Evolutionary conservation across 495 filamentous ascomycete genomes (phyloP).

Genomic region (Evansstolkia leycettana): DNA sequence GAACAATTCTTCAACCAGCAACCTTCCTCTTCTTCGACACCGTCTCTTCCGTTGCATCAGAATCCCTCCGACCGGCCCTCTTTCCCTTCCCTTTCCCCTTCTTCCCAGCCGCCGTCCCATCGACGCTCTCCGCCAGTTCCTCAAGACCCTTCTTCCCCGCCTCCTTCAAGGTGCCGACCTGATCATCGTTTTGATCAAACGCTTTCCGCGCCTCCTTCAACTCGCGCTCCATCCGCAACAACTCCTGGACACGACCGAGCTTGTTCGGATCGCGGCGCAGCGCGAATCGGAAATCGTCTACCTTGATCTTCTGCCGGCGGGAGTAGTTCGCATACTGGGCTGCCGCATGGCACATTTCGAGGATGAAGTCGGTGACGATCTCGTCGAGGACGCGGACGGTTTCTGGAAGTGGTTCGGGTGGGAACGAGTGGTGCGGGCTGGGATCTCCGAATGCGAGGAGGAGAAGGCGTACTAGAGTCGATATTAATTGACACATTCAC

Average conservation of each 20-base stretch:
- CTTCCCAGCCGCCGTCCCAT: slow-evolving; percentile 13
- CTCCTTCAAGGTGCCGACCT: slow-evolving; percentile 29
- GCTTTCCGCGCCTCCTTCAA: slow-evolving; percentile 65
- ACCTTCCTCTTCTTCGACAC: slow-evolving; percentile 31
- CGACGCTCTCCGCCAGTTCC: slow-evolving; percentile 13
- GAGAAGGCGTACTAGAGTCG: slow-evolving; percentile 59
- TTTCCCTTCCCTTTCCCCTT: slow-evolving; percentile 34
- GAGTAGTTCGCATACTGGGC: slow-evolving; percentile 68
- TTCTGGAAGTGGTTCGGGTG: slow-evolving; percentile 54
- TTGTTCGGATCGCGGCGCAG: slow-evolving; percentile 73
- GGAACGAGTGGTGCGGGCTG: slow-evolving; percentile 27
- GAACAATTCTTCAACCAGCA: too few relatives aligned
- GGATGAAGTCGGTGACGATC: slow-evolving; percentile 82
- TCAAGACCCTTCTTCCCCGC: slow-evolving; percentile 26
- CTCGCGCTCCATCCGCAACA: slow-evolving; percentile 67
- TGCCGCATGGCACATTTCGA: slow-evolving; percentile 82
- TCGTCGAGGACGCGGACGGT: slow-evolving; percentile 85
- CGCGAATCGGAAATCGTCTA: slow-evolving; percentile 93
- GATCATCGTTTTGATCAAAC: slow-evolving; percentile 45
- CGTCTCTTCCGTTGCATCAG: slow-evolving; percentile 33
- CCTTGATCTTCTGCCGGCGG: slow-evolving; percentile 87
- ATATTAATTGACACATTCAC: too few relatives aligned
- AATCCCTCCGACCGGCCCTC: slow-evolving; percentile 20
- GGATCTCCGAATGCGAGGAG: slow-evolving; percentile 83
- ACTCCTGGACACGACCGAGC: slow-evolving; percentile 79